Evolutionary conservation across 495 filamentous ascomycete genomes (phyloP).

Genomic region (Chaetomium fimeti): DNA sequence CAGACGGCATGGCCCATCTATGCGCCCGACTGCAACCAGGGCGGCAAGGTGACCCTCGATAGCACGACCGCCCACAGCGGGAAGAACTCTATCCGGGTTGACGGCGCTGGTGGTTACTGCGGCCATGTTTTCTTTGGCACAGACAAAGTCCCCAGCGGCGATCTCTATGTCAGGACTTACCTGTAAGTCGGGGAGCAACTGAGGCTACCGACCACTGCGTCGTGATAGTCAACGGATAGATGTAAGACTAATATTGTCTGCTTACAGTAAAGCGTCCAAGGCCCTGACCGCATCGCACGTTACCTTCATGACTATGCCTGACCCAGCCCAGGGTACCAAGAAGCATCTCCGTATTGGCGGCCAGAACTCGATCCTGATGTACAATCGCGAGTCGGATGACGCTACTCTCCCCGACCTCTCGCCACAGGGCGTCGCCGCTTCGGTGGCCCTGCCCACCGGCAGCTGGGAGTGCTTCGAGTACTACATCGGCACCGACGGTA

Average conservation of each 20-base stretch:
- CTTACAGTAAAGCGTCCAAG: slow-evolving; percentile 50
- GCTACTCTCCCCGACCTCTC: slow-evolving; percentile 60
- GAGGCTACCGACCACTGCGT: not conserved
- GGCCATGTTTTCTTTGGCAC: slow-evolving; percentile 62
- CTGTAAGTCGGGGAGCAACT: slow-evolving; percentile 45
- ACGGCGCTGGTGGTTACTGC: slow-evolving; percentile 55
- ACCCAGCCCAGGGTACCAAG: slow-evolving; percentile 51
- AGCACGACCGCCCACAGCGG: slow-evolving; percentile 52
- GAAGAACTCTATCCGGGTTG: slow-evolving; percentile 55
- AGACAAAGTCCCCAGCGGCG: slow-evolving; percentile 52
- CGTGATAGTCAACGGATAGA: slow-evolving; percentile 20
- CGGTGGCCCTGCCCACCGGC: slow-evolving; percentile 47
- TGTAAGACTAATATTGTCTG: slow-evolving; percentile 22
- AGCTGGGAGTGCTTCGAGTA: slow-evolving; percentile 59
- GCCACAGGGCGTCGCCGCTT: slow-evolving; percentile 54
- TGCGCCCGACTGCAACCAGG: slow-evolving; percentile 57
- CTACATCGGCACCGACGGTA: slow-evolving; percentile 54
- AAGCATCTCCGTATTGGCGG: slow-evolving; percentile 61
- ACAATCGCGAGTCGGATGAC: slow-evolving; percentile 60
- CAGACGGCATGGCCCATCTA: slow-evolving; percentile 54
- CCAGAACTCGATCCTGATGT: slow-evolving; percentile 58
- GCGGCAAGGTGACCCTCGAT: slow-evolving; percentile 55
- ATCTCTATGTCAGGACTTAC: slow-evolving; percentile 54
- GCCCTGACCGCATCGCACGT: slow-evolving; percentile 55
- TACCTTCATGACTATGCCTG: slow-evolving; percentile 61